Evolutionary conservation across 495 filamentous ascomycete genomes (phyloP).

Genomic region (Penicillium daleae): DNA sequence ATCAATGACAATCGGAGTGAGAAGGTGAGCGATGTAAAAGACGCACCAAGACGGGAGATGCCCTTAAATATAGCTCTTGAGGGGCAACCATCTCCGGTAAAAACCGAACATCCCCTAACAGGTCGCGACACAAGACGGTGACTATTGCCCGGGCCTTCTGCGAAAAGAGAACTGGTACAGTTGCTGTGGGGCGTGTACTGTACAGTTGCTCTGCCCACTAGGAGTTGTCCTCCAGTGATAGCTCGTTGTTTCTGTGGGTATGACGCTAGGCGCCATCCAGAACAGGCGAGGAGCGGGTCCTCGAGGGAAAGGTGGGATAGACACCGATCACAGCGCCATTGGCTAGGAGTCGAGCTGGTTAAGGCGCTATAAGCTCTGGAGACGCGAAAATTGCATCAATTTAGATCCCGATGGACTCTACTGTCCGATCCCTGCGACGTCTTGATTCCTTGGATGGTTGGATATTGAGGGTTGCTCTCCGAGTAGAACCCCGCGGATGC

Average conservation of each 20-base stretch:
- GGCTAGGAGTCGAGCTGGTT: not conserved
- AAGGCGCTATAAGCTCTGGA: not conserved
- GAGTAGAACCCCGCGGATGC: too few species aligned
- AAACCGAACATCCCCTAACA: not conserved
- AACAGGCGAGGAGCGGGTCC: slow-evolving; percentile 6
- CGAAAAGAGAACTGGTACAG: slow-evolving; percentile 1
- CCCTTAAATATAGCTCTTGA: slow-evolving; percentile 21
- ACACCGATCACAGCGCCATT: not conserved
- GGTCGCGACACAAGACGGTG: slow-evolving; percentile 17
- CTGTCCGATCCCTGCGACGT: not conserved
- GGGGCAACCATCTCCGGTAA: slow-evolving; percentile 4
- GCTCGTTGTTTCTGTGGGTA: slow-evolving; percentile 15
- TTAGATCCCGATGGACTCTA: not conserved
- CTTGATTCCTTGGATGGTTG: not conserved
- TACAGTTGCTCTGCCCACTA: not conserved
- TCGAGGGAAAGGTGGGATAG: slow-evolving; percentile 12
- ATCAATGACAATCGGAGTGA: not conserved
- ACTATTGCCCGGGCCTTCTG: slow-evolving; percentile 9
- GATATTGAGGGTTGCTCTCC: not conserved
- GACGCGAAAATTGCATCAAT: not conserved
- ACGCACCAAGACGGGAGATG: not conserved
- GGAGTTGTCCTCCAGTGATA: not conserved
- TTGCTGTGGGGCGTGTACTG: slow-evolving; percentile 2
- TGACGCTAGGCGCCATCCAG: slow-evolving; percentile 20
- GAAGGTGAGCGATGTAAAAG: not conserved